phyloP scores from a whole-genome alignment of 169 alveolate genomes.

The Plasmodium coatneyi region DNA sequence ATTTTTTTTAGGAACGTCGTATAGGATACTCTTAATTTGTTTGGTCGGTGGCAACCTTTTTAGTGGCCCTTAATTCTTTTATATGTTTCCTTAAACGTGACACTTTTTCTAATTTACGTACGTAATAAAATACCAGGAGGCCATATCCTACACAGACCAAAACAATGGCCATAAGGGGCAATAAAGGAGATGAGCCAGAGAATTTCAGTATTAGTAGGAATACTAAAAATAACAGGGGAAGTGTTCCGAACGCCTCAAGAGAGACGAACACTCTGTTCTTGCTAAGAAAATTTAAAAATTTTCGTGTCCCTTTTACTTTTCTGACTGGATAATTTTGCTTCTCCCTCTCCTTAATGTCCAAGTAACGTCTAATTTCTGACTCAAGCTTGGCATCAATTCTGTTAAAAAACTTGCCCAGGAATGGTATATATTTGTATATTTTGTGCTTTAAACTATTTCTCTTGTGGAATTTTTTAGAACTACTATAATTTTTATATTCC shows the following conservation, averaged over 20 bases:
- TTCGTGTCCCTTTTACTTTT: neutral
- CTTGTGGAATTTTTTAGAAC: too few relatives aligned
- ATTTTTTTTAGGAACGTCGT: neutral
- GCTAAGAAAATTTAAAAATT: neutral
- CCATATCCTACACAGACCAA: neutral
- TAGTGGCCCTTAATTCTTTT: neutral
- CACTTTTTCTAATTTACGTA: neutral
- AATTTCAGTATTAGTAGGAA: neutral
- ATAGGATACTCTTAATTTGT: neutral
- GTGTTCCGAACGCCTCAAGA: neutral
- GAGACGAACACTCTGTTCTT: neutral
- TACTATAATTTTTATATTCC: too few relatives aligned
- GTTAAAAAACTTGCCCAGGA: too few relatives aligned
- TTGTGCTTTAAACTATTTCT: too few relatives aligned
- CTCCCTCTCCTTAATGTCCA: neutral
- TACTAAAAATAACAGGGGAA: neutral
- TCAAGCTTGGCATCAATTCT: neutral
- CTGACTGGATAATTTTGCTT: neutral
- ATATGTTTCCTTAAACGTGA: neutral
- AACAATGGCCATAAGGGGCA: neutral
- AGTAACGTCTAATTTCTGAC: neutral
- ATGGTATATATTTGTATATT: too few relatives aligned
- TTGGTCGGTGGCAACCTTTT: neutral
- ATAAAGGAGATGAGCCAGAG: neutral
- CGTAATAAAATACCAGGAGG: neutral